Evolutionary conservation across 805 yeast genomes (phyloP), one percentile per base, ranked within the genome.

Genomic region (Nakazawaea wyomingensis): DNA sequence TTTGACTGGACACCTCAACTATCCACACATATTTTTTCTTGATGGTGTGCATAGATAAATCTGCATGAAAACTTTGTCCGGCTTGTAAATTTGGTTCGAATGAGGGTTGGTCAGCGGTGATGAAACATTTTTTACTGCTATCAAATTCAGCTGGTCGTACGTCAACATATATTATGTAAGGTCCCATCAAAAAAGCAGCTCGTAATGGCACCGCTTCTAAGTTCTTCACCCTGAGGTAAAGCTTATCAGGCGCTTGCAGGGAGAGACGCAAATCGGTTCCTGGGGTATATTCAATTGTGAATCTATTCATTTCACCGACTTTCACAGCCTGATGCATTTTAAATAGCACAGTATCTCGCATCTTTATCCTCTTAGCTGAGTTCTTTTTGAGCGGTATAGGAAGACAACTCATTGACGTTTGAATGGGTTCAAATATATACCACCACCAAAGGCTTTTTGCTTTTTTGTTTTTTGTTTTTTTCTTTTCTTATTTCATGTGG

Each of bases 151-250:
- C 68, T 0, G 91, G 80, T 35, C 81, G 69, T 38, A 93, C 78
- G 60, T 91, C 97, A 18, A 82, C 85, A 54, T 93, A 93, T 5
- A 93, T 62, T 2, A 86, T 70, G 56, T 80, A 91, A 0, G 99
- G 99, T 0, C 98, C 99, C 1, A 90, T 82, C 34, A 93, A 61
- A 53, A 82, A 87, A 1, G 96, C 85, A 0, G 97, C 95, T 22
- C 95, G 63, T 50, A 87, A 58, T 1, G 93, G 72, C 3, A 85
- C 64, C 50, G 78, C 75, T 59, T 89, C 96, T 3, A 64, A 66
- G 61, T 90, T 90, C 54, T 76, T 78, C 30, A 90, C 74, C 42
- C 76, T 73, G 18, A 84, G 60, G 72, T 75, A 80, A 1, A 78
- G 47, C 1, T 58, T 44, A 47, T 48, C 3, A 14, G 31, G 32